Conservation (phyloP, 805 yeast genomes). For the Candida quercuum region DNA sequence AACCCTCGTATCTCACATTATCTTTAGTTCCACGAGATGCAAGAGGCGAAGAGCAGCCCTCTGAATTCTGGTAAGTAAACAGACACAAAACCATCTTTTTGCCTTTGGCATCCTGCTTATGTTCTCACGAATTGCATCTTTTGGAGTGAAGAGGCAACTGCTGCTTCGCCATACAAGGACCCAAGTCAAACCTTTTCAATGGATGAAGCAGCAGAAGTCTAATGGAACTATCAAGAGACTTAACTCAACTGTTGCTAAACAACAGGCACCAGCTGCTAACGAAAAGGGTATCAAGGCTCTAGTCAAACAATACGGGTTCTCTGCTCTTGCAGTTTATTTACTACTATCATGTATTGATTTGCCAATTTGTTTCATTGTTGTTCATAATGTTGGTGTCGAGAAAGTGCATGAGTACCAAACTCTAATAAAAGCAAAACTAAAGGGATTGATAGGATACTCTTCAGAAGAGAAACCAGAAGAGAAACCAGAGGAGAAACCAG, state of each 20-base stretch:
- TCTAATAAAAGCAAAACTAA: slow-evolving; percentile 40
- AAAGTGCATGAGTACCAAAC: slow-evolving; percentile 65
- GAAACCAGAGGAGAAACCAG: slow-evolving; percentile 23
- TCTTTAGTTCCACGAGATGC: too few species aligned
- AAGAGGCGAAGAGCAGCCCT: too few species aligned
- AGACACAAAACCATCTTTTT: too few species aligned
- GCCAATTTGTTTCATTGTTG: slow-evolving; percentile 77
- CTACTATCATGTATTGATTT: slow-evolving; percentile 70
- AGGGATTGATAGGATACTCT: slow-evolving; percentile 49
- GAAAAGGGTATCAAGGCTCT: slow-evolving; percentile 47
- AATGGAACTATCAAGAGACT: background rate
- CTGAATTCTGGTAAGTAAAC: too few species aligned
- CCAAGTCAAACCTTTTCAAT: background rate
- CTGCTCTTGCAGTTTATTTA: slow-evolving; percentile 83
- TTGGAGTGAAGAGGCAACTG: background rate
- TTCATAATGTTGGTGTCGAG: slow-evolving; percentile 86
- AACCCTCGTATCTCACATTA: too few species aligned
- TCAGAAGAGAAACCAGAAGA: slow-evolving; percentile 34
- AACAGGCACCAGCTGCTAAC: slow-evolving; percentile 2
- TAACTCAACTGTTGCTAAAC: background rate
- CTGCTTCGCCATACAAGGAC: too few species aligned
- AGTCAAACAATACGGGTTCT: slow-evolving; percentile 82
- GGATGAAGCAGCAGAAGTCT: background rate
- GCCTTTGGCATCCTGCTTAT: too few species aligned
- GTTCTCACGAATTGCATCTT: background rate